These are phyloP conservation scores for Fusarium ramigenum DNA, from an alignment of 2,329 filamentous ascomycete species.

Conservation along the genomic window DNA sequence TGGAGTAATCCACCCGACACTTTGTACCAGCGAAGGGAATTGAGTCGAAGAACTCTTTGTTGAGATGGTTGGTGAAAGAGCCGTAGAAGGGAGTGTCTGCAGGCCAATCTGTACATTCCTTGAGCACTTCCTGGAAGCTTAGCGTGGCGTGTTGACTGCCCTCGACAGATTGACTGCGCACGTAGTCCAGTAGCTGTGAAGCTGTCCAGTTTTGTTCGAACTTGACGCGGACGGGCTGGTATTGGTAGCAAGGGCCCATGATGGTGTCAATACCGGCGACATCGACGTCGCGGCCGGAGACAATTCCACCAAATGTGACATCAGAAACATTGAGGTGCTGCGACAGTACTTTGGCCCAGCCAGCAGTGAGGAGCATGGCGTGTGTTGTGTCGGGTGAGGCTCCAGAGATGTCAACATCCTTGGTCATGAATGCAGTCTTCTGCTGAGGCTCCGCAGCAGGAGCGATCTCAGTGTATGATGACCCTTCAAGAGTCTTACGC, in stretches of 20 bases:
- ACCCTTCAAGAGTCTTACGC: slow-evolving; percentile 31
- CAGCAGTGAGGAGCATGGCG: slow-evolving; percentile 42
- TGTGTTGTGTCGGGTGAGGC: slow-evolving; percentile 39
- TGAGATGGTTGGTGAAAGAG: slow-evolving; percentile 44
- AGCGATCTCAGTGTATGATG: slow-evolving; percentile 34
- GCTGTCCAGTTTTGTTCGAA: slow-evolving; percentile 38
- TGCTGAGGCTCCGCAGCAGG: slow-evolving; percentile 15
- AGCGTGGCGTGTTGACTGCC: slow-evolving; percentile 39
- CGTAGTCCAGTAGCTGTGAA: slow-evolving; percentile 31
- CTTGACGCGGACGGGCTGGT: slow-evolving; percentile 43
- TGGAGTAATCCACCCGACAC: slow-evolving; percentile 42
- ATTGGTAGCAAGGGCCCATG: slow-evolving; percentile 45
- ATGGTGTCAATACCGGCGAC: slow-evolving; percentile 35
- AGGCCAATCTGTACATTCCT: slow-evolving; percentile 38
- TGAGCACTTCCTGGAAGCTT: slow-evolving; percentile 32
- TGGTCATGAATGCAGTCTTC: slow-evolving; percentile 41
- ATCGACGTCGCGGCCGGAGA: slow-evolving; percentile 40
- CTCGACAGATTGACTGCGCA: slow-evolving; percentile 37
- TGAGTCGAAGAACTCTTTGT: slow-evolving; percentile 42
- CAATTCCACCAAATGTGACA: slow-evolving; percentile 43
- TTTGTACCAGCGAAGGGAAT: slow-evolving; percentile 41
- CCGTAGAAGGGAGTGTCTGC: slow-evolving; percentile 30
- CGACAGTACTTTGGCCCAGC: slow-evolving; percentile 41
- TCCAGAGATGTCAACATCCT: slow-evolving; percentile 38
- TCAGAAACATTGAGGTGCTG: slow-evolving; percentile 32